Percentiles rank a stretch among this genome's conserved stretches.
phyloP scores from a whole-genome alignment of 257 asterid genomes.

The Paraleonurus japonicus region DNA sequence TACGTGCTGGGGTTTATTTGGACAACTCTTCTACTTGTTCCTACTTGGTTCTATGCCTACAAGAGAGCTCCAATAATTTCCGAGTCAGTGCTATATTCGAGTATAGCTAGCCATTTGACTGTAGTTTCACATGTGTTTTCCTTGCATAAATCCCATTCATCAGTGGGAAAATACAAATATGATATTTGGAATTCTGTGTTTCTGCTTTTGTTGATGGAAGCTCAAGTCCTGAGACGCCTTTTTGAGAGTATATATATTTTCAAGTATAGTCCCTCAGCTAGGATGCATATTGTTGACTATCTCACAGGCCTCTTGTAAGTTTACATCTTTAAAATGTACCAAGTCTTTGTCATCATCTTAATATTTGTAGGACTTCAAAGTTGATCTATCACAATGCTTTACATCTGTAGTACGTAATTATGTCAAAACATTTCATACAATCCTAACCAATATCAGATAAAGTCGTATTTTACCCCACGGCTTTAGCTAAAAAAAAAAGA shows the following conservation, averaged over 20 bases:
- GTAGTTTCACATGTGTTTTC: conserved; percentile 58
- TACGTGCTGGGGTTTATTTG: conserved; percentile 67
- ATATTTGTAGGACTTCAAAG: background rate
- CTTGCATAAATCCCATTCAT: conserved; percentile 34
- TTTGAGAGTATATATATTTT: conserved; percentile 74
- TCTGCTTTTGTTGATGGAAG: conserved; percentile 80
- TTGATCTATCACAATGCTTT: background rate
- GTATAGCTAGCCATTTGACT: conserved; percentile 61
- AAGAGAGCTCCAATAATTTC: conserved; percentile 42
- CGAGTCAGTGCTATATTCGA: conserved; percentile 47
- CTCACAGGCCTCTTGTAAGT: conserved; percentile 77
- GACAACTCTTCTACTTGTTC: conserved; percentile 63
- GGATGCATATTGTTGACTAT: conserved; percentile 79
- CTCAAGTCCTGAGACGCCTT: conserved; percentile 76
- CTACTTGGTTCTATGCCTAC: conserved; percentile 70
- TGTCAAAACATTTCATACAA: background rate
- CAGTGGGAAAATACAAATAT: conserved; percentile 34
- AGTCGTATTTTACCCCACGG: background rate
- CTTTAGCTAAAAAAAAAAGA: background rate
- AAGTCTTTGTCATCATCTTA: background rate
- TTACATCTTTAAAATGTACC: background rate
- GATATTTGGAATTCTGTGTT: conserved; percentile 67
- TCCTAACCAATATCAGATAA: background rate
- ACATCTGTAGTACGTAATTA: background rate
- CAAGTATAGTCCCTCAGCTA: conserved; percentile 81